Evolutionary conservation across 1,139 yeast species (phyloP), one percentile per base, ranked within the genome.

Genomic region (Pichia sp.): DNA sequence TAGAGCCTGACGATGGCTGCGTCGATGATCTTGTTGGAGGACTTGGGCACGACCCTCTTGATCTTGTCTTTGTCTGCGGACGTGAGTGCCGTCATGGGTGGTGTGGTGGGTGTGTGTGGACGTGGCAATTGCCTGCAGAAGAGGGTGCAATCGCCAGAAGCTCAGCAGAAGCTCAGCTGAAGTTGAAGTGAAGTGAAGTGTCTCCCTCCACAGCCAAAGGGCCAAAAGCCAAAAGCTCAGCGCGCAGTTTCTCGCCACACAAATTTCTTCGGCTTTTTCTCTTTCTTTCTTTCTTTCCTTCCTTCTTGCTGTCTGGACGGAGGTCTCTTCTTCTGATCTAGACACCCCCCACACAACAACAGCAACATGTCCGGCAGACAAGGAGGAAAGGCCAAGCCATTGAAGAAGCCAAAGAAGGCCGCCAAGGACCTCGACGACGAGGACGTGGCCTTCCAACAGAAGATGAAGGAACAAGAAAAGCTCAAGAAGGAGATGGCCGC

Each of bases 401-500:
- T 79, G 57, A 79, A 79, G 74, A 79, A 79, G 54, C 84, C 86
- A 58, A 82, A 83, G 77, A 88, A 88, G 77, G 78, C 79, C 60
- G 75, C 72, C 53, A 88, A 83, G 48, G 85, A 81, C 24, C 70
- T 76, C 35, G 96, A 89, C 65, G 96, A 91, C 7, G 97, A 90
- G 50, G 97, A 90, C 57, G 51, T 75, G 31, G 96, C 96, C 6
- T 90, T 83, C 79, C 88, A 89, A 75, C 93, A 86, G 63, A 91
- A 89, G 76, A 96, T 88, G 72, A 88, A 84, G 71, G 96, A 96
- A 48, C 97, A 88, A 57, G 96, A 93, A 58, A 88, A 85, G 64
- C 96, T 96, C 37, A 83, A 83, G 70, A 90, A 91, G 72, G 95
- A 85, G 48, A 78, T 91, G 85, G 91, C 94, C 55, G 81, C 84